phyloP scores from a whole-genome alignment of 164 flowering plant genomes.

The Berberis thunbergii region DNA sequence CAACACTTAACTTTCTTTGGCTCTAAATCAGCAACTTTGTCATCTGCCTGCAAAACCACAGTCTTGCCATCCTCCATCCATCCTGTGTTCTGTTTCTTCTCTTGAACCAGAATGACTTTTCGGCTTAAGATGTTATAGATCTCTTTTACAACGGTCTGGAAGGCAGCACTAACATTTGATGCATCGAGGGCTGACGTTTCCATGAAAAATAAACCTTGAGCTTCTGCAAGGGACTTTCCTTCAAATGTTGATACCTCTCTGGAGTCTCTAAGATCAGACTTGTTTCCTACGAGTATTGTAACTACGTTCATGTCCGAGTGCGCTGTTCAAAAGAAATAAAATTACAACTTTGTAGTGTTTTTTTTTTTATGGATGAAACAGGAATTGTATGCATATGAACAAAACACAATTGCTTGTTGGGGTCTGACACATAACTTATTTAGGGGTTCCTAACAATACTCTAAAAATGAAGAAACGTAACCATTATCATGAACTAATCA shows the following conservation, averaged over 20 bases:
- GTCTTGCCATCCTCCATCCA: constrained; percentile 40
- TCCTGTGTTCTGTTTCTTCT: constrained; percentile 32
- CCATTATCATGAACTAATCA: background rate
- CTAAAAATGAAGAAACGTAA: background rate
- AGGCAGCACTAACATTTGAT: constrained; percentile 57
- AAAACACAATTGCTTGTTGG: background rate
- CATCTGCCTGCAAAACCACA: constrained; percentile 35
- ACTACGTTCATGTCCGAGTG: constrained; percentile 81
- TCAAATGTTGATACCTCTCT: constrained; percentile 57
- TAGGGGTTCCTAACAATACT: background rate
- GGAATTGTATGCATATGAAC: background rate
- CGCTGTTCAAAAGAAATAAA: constrained; percentile 29
- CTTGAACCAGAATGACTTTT: constrained; percentile 52
- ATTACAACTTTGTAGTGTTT: background rate
- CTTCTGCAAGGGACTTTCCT: constrained; percentile 63
- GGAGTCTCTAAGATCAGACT: constrained; percentile 60
- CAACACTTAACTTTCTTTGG: constrained; percentile 26
- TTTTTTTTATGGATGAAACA: background rate
- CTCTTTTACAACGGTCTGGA: constrained; percentile 61
- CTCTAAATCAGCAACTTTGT: constrained; percentile 15
- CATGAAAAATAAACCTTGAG: constrained; percentile 65
- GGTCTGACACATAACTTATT: background rate
- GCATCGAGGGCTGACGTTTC: constrained; percentile 79
- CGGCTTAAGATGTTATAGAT: constrained; percentile 59
- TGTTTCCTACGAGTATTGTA: constrained; percentile 73